Percentiles rank a stretch among this genome's conserved stretches.
Conservation (phyloP, 306 rosid species). For the Corylus avellana region DNA sequence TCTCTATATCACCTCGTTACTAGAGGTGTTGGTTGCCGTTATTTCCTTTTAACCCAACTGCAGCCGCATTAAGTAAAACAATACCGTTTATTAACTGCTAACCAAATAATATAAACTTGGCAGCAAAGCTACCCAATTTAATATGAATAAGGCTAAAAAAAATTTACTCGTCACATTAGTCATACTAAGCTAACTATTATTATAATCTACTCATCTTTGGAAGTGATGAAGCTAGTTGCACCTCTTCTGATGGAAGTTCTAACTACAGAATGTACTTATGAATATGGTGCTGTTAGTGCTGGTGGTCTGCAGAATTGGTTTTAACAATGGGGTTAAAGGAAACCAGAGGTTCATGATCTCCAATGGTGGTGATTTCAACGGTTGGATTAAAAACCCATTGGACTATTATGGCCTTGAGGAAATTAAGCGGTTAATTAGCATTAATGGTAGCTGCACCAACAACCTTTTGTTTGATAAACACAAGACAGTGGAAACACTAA, state of each 20-base stretch:
- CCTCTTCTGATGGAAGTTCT: slow-evolving; percentile 57
- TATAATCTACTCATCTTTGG: slow-evolving; percentile 41
- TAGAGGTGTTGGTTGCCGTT: no score
- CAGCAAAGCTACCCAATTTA: no score
- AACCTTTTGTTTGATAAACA: slow-evolving; percentile 61
- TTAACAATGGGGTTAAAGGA: slow-evolving; percentile 38
- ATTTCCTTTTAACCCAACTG: no score
- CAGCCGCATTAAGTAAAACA: no score
- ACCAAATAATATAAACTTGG: no score
- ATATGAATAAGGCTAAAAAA: no score
- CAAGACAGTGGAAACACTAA: slow-evolving; percentile 46
- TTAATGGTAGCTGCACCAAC: slow-evolving; percentile 16
- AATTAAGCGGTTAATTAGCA: slow-evolving; percentile 62
- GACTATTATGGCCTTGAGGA: slow-evolving; percentile 63
- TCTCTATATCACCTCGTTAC: no score
- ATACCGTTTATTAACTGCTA: no score
- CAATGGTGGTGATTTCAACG: slow-evolving; percentile 21
- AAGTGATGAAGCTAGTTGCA: slow-evolving; percentile 49
- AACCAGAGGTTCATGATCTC: slow-evolving; percentile 35
- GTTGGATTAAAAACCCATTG: slow-evolving; percentile 42
- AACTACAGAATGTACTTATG: slow-evolving; percentile 20
- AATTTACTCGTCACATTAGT: no score
- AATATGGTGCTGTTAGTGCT: not conserved
- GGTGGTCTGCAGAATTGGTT: slow-evolving; percentile 15
- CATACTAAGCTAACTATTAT: slow-evolving; percentile 18